Evolutionary conservation across 2,329 filamentous ascomycete species (phyloP).

Genomic region (Hirsutella minnesotensis): DNA sequence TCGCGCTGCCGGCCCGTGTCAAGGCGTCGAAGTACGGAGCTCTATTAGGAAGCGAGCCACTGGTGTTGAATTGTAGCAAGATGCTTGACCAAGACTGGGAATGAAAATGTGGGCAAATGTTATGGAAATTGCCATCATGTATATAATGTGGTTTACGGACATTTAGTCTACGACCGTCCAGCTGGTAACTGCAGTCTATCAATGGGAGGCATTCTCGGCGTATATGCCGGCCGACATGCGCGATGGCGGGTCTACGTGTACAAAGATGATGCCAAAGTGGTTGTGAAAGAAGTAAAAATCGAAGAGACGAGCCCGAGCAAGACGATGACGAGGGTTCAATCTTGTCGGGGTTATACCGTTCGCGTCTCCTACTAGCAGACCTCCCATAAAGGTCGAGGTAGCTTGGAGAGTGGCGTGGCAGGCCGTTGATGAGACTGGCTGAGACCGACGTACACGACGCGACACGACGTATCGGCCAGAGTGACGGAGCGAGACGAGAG

Average conservation of each 20-base stretch:
- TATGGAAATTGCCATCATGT: no score
- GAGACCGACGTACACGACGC: constrained; percentile 75
- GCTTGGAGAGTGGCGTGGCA: constrained; percentile 17
- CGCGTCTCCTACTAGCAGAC: no score
- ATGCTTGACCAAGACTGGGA: constrained; percentile 2
- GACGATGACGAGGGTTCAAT: background rate
- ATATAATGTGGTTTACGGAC: no score
- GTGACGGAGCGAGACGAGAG: constrained; percentile 73
- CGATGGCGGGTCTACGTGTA: no score
- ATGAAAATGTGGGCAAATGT: background rate
- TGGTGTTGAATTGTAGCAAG: constrained; percentile 6
- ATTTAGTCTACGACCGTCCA: no score
- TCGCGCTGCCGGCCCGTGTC: constrained; percentile 16
- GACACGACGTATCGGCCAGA: constrained; percentile 54
- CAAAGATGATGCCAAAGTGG: background rate
- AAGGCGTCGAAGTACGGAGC: constrained; percentile 12
- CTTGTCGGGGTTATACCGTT: no score
- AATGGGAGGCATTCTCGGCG: no score
- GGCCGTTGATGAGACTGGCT: constrained; percentile 30
- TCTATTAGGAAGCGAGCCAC: constrained; percentile 14
- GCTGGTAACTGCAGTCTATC: no score
- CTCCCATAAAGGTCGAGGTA: constrained; percentile 55
- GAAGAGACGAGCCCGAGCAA: no score
- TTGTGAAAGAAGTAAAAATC: no score
- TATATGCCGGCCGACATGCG: no score